Evolutionary conservation across 179 eudicot genomes (phyloP), one percentile per base, ranked within the genome.

Genomic region (Dionaea muscipula): DNA sequence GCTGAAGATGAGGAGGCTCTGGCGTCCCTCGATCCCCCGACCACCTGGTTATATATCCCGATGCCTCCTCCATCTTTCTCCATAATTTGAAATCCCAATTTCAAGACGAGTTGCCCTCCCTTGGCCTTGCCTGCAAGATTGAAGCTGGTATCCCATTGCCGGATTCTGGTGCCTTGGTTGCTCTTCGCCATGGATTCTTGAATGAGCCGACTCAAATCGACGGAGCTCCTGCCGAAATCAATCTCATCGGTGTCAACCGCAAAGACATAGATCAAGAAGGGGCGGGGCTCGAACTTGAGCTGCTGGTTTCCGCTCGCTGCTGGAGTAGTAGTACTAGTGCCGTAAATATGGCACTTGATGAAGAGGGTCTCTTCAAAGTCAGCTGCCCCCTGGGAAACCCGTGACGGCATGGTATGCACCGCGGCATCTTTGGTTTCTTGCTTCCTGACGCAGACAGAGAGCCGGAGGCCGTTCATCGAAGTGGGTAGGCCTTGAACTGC

Each of bases 281-380:
- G 95, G 15, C 98, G 72, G 0, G 88, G 80, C 54, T 91, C 95
- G 36, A 84, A 82, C 53, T 87, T 87, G n/a, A 69, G 27, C 48
- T 60, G 79, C 48, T 60, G 79, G 0, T 61, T 61, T 7, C 77
- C 80, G 18, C 68, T 63, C 1, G 71, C 69, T 22, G 71, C 72
- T n/a, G n/a, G n/a, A n/a, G n/a, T n/a, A n/a, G n/a, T n/a, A n/a
- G n/a, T n/a, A n/a, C n/a, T n/a, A 21, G 80, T 57, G 76, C 77
- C 82, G 66, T 87, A 84, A 31, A 87, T 91, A 65, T 87, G 84
- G 61, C 94, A 80, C 69, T 86, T 78, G 17, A 87, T 44, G 44
- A 91, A 91, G 2, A 91, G 61, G 0, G 91, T 91, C 78, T 87
- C 98, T 55, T 91, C 94, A 24, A 91, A 91, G 72, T 91, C 98